Base-by-base conservation (phyloP, 1,284 basidiomycete species). In the Rugosomyces carneus region DNA sequence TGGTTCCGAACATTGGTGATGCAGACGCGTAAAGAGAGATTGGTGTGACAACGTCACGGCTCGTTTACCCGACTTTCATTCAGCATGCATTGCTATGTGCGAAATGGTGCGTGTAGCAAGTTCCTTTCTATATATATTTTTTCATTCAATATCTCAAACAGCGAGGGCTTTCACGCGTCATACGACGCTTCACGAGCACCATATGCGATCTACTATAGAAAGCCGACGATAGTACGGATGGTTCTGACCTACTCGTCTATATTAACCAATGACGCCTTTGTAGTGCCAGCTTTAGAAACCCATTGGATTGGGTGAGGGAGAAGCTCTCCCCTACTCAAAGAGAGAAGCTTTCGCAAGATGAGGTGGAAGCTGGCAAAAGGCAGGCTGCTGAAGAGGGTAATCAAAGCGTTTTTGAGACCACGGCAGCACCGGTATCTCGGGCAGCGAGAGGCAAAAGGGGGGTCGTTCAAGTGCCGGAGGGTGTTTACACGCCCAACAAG, bases 301-400 rank as follows among this genome's bases (percentile, higher is more conserved):
- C 84, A 8, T 56, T 87, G 39, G 65, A 71, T 8, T 88, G 84
- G 84, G 57, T 89, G 6, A 72, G 72, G 50, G 73, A 81, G 42
- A 76, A 75, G 42, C 64, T 89, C 5, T 64, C 65, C 1, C 76
- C 80, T 3, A 61, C 59, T n/a, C 52, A 72, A 23, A 70, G 72
- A 40, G 68, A 75, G 54, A 66, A 71, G 54, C 66, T 67, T 36
- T 62, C 72, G 2, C 57, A 64, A 47, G 68, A 75, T 51, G 72
- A 84, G 49, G 61, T 78, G 20, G 71, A 69, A 37, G 70, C 71
- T 15, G 78, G 75, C 3, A 75, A 74, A 51, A 71, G 76, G 50
- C 71, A 75, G 48, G 71, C 73, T 11, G 70, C 69, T 42, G 67
- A 72, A 53, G 67, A 75, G 55, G 78, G 79, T 15, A 71, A 74